Conservation (phyloP, 208 protist genomes). For the Crithidia expoeki region DNA sequence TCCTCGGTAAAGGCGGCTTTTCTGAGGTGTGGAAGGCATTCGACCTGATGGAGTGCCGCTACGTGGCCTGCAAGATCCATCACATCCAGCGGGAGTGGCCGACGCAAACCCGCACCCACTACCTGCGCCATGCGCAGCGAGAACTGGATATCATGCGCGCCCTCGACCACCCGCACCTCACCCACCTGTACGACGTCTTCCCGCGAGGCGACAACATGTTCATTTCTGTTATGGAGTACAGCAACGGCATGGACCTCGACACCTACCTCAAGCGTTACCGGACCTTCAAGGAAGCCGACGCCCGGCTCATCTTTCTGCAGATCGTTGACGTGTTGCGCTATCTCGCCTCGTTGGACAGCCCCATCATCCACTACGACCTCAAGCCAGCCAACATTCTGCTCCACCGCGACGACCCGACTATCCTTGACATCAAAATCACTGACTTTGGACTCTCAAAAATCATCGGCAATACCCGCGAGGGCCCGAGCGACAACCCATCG, state of each 20-base stretch:
- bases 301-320: conserved; percentile 87
- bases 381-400: conserved; percentile 83
- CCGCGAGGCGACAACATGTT: conserved; percentile 78
- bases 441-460: conserved; percentile 98
- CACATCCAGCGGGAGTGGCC: conserved; percentile 89
- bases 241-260: conserved; percentile 91
- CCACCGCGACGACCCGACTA: conserved; percentile 58
- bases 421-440: conserved; percentile 94
- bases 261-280: conserved; percentile 87
- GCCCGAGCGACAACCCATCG: conserved; percentile 63
- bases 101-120: conserved; percentile 86
- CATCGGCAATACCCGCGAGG: conserved; percentile 66
- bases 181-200: conserved; percentile 89
- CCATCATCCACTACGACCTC: conserved; percentile 87
- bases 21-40: conserved; percentile 96
- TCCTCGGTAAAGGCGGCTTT: conserved; percentile 96
- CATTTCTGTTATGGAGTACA: conserved; percentile 95
- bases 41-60: conserved; percentile 77
- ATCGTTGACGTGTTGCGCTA: conserved; percentile 93
- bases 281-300: conserved; percentile 88
- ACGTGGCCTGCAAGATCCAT: conserved; percentile 97
- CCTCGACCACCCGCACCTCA: conserved; percentile 88
- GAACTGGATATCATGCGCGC: conserved; percentile 94
- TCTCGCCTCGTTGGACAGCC: conserved; percentile 74
- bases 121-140: conserved; percentile 91